phyloP scores from a whole-genome alignment of 1,284 basidiomycete species.

The Fomitopsis pinicola region DNA sequence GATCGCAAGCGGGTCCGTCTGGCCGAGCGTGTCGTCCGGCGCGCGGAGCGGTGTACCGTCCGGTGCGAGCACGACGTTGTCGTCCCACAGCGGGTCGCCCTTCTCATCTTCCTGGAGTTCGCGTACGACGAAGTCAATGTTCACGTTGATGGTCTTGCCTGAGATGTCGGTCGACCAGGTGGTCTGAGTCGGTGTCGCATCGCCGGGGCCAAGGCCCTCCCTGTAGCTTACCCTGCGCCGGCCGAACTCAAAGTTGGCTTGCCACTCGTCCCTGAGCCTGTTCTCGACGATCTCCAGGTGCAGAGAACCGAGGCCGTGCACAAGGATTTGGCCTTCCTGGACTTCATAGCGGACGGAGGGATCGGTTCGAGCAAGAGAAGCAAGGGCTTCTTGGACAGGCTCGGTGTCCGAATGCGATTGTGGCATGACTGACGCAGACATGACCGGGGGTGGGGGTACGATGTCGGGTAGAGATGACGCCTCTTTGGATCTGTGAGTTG shows the following conservation, averaged over 20 bases:
- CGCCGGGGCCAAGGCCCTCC: conserved; percentile 53
- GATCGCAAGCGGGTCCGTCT: conserved; percentile 40
- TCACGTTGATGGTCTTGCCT: conserved; percentile 45
- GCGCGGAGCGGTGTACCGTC: conserved; percentile 47
- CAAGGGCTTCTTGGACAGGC: conserved; percentile 72
- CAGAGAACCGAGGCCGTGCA: conserved; percentile 81
- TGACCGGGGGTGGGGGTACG: conserved; percentile 69
- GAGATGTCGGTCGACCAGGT: conserved; percentile 59
- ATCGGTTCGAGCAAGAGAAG: conserved; percentile 78
- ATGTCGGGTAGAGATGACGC: conserved; percentile 58
- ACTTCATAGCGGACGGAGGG: conserved; percentile 76
- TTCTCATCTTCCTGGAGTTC: conserved; percentile 49
- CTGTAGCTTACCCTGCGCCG: conserved; percentile 76
- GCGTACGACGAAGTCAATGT: conserved; percentile 49
- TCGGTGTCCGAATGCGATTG: conserved; percentile 77
- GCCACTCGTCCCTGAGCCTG: conserved; percentile 77
- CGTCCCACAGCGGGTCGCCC: conserved; percentile 69
- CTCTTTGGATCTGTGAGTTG: conserved; percentile 34
- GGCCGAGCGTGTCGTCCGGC: conserved; percentile 43
- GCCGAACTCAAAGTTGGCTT: conserved; percentile 75
- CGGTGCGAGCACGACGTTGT: conserved; percentile 60
- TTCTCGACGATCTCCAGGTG: conserved; percentile 87
- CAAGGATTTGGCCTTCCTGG: conserved; percentile 79
- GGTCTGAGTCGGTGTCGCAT: conserved; percentile 28
- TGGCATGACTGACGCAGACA: conserved; percentile 78